Evolutionary conservation across 2,329 filamentous ascomycete genomes (phyloP).

Genomic region (Pestalotiopsis fici): DNA sequence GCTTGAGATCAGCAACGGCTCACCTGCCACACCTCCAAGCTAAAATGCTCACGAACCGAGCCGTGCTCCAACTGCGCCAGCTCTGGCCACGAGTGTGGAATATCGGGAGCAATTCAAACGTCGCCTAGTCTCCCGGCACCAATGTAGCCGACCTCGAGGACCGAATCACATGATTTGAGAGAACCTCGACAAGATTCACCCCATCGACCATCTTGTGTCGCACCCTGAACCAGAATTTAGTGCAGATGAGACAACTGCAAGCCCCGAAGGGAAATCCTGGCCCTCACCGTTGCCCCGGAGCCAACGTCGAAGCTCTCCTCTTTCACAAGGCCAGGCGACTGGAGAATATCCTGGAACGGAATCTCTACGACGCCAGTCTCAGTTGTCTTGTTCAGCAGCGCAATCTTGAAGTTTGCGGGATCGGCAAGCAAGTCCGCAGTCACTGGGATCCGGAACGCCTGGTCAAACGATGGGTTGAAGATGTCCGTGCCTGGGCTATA

Average conservation of each 20-base stretch:
- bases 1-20: no score
- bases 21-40: no score
- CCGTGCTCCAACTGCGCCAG: neutral
- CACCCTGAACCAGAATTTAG: no score
- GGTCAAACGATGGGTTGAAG: constrained; percentile 48
- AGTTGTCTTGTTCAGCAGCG: constrained; percentile 33
- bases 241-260: constrained; percentile 15
- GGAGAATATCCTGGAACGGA: constrained; percentile 33
- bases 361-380: constrained; percentile 36
- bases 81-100: neutral
- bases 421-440: constrained; percentile 27
- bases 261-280: constrained; percentile 35
- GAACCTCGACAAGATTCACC: no score
- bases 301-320: constrained; percentile 36
- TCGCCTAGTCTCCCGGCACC: neutral
- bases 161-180: neutral
- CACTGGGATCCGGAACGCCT: constrained; percentile 43
- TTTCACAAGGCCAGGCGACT: constrained; percentile 28
- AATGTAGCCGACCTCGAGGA: neutral
- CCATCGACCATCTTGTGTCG: no score
- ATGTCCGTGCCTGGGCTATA: constrained; percentile 47
- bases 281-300: constrained; percentile 32
- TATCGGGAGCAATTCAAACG: neutral
- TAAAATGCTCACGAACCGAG: neutral
- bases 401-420: constrained; percentile 30